These are phyloP conservation scores for Kwoniella bestiolae DNA, from an alignment of 768 basidiomycete species.

Conservation along the genomic window DNA sequence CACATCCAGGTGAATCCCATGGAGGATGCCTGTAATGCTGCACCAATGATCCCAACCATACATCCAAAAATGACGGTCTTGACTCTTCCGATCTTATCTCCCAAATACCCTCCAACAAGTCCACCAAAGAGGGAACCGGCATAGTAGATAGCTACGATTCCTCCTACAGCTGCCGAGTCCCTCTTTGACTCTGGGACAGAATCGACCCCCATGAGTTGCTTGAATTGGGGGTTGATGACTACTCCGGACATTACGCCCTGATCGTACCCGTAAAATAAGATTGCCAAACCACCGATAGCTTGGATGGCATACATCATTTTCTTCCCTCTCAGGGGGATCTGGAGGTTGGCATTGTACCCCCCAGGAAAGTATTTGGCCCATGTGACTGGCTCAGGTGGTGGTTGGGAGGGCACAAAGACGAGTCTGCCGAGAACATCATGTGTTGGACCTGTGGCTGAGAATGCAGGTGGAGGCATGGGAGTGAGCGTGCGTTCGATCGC, in stretches of 20 bases:
- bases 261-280: conserved; percentile 41
- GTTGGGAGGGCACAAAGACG: conserved; percentile 14
- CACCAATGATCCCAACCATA: conserved; percentile 40
- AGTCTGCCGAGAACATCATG: conserved; percentile 16
- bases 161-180: conserved; percentile 28
- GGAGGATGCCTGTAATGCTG: conserved; percentile 34
- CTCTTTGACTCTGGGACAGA: conserved; percentile 10
- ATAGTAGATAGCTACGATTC: conserved; percentile 47
- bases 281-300: conserved; percentile 27
- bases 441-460: conserved; percentile 7
- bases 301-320: conserved; percentile 28
- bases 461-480: conserved; percentile 2
- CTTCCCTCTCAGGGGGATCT: conserved; percentile 15
- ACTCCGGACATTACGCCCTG: conserved; percentile 22
- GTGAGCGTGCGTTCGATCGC: not conserved
- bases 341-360: conserved; percentile 7
- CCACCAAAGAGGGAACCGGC: conserved; percentile 39
- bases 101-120: conserved; percentile 37
- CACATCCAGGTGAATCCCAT: conserved; percentile 41
- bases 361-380: conserved; percentile 21
- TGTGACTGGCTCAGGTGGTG: conserved; percentile 2
- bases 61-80: conserved; percentile 37
- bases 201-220: conserved; percentile 33
- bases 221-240: conserved; percentile 37
- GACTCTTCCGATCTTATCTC: conserved; percentile 39